A percentile compares a stretch with the other conserved stretches of the same genome.
Conservation (phyloP, 345 rosid genomes). For the Barbarea vulgaris region DNA sequence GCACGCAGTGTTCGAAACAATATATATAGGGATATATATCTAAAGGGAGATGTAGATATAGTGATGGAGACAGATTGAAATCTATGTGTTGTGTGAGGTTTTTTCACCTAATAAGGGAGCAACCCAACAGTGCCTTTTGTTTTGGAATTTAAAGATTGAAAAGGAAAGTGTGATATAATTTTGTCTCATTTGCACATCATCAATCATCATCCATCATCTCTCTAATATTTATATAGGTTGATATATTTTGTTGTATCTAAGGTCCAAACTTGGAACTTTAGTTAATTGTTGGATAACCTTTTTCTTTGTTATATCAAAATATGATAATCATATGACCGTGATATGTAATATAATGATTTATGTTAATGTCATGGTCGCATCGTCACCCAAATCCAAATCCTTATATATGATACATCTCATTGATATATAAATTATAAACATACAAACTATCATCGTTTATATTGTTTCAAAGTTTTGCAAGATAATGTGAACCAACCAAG, state of each 20-base stretch:
- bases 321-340: background rate
- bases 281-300: background rate
- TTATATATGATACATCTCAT: background rate
- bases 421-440: background rate
- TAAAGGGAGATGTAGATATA: constrained; percentile 18
- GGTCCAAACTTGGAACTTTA: constrained; percentile 5
- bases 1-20: constrained; percentile 30
- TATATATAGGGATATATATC: constrained; percentile 13
- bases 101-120: constrained; percentile 57
- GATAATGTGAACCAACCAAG: constrained; percentile 1
- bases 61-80: constrained; percentile 31
- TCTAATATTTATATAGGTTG: constrained; percentile 18
- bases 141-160: constrained; percentile 44
- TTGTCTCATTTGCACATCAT: constrained; percentile 40
- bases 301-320: background rate
- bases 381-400: background rate
- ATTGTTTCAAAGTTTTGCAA: background rate
- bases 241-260: constrained; percentile 25
- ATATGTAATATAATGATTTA: background rate
- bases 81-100: constrained; percentile 31
- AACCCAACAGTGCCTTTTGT: constrained; percentile 46
- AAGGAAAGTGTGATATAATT: constrained; percentile 37
- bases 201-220: constrained; percentile 33
- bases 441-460: background rate
- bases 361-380: background rate